Base-by-base conservation (phyloP, 371 early-diverging fungal species). In the Mucor saturninus region DNA sequence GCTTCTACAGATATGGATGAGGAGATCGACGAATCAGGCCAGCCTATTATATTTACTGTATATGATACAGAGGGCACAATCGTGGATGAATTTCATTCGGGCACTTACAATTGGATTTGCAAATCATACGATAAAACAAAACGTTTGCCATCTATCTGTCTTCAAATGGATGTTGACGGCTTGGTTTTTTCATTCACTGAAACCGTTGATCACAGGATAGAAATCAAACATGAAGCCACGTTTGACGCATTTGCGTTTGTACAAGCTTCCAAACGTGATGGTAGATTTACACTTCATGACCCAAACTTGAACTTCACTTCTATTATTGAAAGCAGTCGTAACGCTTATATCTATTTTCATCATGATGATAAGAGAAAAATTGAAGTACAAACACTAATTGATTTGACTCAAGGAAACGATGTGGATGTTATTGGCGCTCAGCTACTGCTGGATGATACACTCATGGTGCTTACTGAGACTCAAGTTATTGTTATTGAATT, bases 211-310 rank as follows among this genome's bases (percentile, higher is more conserved):
- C 15, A 13, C 11, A 49, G 4, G 0, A 14, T 67, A 21, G 45
- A 71, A 46, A 42, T 71, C 5, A 40, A 68, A 15, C 95, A 93
- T 64, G 60, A 60, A 10, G 77, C 80, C 35, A 84, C 91, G 1
- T 87, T 92, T 62, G 79, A 87, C 54, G 94, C 94, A 0, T 75
- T 95, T 56, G 90, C 87, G 0, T 95, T 89, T 68, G 89, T 95
- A 2, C 91, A 62, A 8, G 67, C 67, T 3, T 67, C 67, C 7
- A 67, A 67, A 39, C 15, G 67, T 58, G 67, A 67, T 49, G 67
- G 57, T 11, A 21, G 67, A 3, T 67, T 61, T 54, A 57, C 58
- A n/a, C 45, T 39, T n/a, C 54, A 54, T 10, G 67, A 67, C 31
- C 35, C 59, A 7, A 14, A 53, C 0, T 43, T 38, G 26, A 14